Conservation (phyloP, 768 basidiomycete species). For the Lactarius trivialis region DNA sequence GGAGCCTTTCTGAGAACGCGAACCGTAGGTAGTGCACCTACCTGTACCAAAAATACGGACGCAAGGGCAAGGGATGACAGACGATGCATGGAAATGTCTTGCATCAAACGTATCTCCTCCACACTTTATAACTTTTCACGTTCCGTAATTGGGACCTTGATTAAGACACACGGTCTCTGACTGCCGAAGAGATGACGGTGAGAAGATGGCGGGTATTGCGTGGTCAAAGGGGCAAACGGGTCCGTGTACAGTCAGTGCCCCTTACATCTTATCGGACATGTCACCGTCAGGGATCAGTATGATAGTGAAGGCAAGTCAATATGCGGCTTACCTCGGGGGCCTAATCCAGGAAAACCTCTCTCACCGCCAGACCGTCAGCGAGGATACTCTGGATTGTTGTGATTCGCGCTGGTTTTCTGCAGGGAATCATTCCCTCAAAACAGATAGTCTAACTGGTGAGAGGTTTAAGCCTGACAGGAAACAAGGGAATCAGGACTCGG, state of each 20-base stretch:
- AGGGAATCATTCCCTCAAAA: too few relatives aligned
- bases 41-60: neutral
- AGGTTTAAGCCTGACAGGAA: too few relatives aligned
- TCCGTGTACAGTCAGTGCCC: neutral
- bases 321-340: neutral
- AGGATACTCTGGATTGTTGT: neutral
- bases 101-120: neutral
- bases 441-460: too few relatives aligned
- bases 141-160: neutral
- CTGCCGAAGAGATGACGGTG: neutral
- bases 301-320: too few relatives aligned
- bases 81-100: neutral
- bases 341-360: neutral
- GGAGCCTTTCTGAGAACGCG: conserved; percentile 9
- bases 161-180: neutral
- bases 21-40: conserved; percentile 14
- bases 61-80: neutral
- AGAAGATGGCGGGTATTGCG: neutral
- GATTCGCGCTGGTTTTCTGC: too few relatives aligned
- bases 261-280: too few relatives aligned
- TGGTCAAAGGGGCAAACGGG: neutral
- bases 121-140: neutral
- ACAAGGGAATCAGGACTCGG: neutral
- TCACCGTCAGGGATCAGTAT: too few relatives aligned
- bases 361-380: neutral